Conservation (phyloP, 495 filamentous ascomycete genomes). For the Xylaria flabelliformis region DNA sequence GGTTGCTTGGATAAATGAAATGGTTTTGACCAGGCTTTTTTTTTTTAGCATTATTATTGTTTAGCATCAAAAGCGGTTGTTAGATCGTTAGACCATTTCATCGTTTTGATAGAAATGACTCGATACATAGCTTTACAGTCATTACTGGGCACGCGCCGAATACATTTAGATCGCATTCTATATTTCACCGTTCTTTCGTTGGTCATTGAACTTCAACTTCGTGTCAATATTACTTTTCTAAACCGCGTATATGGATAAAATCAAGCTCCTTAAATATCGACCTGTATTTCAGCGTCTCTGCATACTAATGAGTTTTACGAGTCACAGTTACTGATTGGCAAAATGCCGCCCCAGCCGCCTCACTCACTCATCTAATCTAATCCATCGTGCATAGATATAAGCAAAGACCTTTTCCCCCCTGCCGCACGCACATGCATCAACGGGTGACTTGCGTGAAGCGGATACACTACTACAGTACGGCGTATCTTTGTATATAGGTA, state of each 20-base stretch:
- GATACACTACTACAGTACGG: not conserved
- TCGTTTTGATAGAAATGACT: not conserved
- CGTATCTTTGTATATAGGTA: not conserved
- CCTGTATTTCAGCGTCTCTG: not conserved
- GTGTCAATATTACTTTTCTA: not conserved
- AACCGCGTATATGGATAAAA: not conserved
- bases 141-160: conserved; percentile 4
- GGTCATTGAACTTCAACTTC: not conserved
- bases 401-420: not conserved
- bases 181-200: not conserved
- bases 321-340: too few relatives aligned
- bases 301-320: not conserved
- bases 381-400: not conserved
- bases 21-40: not conserved
- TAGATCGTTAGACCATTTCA: not conserved
- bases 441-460: not conserved
- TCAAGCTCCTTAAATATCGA: not conserved
- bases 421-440: not conserved
- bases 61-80: not conserved
- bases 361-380: not conserved
- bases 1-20: not conserved
- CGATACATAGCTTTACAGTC: conserved; percentile 10
- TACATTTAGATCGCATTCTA: conserved; percentile 5
- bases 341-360: not conserved
- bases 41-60: not conserved